Base-by-base conservation (phyloP, 139 green algal genomes). In the Coccomyxa sp. region DNA sequence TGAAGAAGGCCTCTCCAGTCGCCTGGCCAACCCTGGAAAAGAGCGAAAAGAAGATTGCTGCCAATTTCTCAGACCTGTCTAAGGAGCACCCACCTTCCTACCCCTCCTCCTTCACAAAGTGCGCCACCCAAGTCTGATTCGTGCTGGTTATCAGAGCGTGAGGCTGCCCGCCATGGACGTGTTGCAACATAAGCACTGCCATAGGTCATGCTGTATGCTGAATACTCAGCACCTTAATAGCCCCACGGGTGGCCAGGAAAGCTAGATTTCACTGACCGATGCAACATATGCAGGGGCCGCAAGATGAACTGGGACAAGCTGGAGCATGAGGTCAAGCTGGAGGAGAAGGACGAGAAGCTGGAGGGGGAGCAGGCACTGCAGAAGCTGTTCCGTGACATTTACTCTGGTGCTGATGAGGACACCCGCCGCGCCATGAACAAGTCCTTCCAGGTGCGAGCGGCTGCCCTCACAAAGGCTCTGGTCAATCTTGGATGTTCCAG, bases 371-470 rank as follows among this genome's bases (percentile, higher is more conserved):
- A 88, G 30, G 95, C 86, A 12, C 82, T 96, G 80, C 90, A 93
- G 83, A 93, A 90, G 82, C 84, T 92, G 13, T 93, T 92, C 80
- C 84, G 88, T 31, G 81, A 96, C 67, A 88, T 93, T 30, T 98
- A 96, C 83, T 67, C 58, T 10, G 85, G 88, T 27, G 92, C 92
- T 14, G 94, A 98, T 80, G 94, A 97, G 67, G 95, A 98, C 88
- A 96, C 92, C 51, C 87, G 92, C 76, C 90, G 96, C 0, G 97
- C 97, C 28, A 99, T 99, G 97, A 98, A 98, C 90, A 99, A 99
- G 92, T 96, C 90, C 0, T 99, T 96, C 86, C 84, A 90, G 82
- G 88, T 90, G 85, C 90, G 71, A 79, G 38, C 38, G 38, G 38
- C 38, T 51, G 38, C 38, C 38, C 38, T 11, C 7, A n/a, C 7